Evolutionary conservation across 805 yeast genomes (phyloP).

Genomic region (Myxozyma mucilagina): DNA sequence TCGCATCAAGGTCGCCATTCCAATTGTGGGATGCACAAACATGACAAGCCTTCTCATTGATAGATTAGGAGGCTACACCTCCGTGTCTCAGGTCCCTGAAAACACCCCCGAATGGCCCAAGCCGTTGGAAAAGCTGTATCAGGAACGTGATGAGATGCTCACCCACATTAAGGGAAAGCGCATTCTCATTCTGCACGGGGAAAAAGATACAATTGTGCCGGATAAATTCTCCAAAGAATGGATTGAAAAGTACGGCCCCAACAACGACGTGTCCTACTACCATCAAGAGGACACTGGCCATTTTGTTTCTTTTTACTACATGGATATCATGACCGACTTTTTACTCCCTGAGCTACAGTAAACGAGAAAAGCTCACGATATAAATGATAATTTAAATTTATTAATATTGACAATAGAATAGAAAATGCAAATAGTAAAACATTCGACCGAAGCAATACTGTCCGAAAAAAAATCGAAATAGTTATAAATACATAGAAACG

Average conservation of each 20-base stretch:
- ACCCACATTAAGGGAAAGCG: slow-evolving; percentile 24
- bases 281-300: slow-evolving; percentile 40
- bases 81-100: slow-evolving; percentile 21
- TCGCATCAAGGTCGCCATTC: slow-evolving; percentile 47
- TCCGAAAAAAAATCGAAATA: background rate
- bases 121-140: slow-evolving; percentile 20
- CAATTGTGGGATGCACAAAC: slow-evolving; percentile 54
- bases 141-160: slow-evolving; percentile 23
- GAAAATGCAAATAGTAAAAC: background rate
- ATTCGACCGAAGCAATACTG: background rate
- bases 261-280: slow-evolving; percentile 32
- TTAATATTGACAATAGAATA: background rate
- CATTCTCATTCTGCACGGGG: slow-evolving; percentile 41
- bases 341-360: slow-evolving; percentile 22
- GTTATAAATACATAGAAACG: background rate
- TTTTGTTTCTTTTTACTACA: slow-evolving; percentile 37
- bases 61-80: slow-evolving; percentile 39
- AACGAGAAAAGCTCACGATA: background rate
- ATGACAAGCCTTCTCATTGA: slow-evolving; percentile 48
- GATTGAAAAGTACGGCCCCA: slow-evolving; percentile 32
- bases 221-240: slow-evolving; percentile 39
- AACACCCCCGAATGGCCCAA: slow-evolving; percentile 31
- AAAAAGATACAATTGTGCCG: slow-evolving; percentile 43
- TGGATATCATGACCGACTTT: slow-evolving; percentile 37
- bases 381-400: background rate